These are phyloP conservation scores for Plasmodium blacklocki DNA, from an alignment of 169 alveolate genomes.

Conservation along the genomic window DNA sequence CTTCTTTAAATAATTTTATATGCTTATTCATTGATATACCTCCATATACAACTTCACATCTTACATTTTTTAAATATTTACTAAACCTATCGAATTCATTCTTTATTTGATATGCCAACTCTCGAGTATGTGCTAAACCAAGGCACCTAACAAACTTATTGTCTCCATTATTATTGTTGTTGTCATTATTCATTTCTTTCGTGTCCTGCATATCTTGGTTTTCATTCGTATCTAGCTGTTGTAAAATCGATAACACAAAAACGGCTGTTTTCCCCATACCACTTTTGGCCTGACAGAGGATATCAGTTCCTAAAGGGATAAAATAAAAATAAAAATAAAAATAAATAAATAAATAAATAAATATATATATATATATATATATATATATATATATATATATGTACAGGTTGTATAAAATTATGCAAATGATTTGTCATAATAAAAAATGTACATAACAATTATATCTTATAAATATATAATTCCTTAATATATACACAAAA, in stretches of 20 bases:
- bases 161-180: constrained; percentile 62
- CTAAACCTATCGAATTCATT: constrained; percentile 98
- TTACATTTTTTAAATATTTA: constrained; percentile 94
- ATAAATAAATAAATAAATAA: not conserved
- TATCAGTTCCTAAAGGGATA: constrained; percentile 93
- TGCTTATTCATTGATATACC: constrained; percentile 97
- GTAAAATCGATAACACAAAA: constrained; percentile 97
- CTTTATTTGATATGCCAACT: constrained; percentile 98
- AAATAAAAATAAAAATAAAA: not conserved
- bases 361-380: not conserved
- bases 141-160: constrained; percentile 90
- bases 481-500: no score
- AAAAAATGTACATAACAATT: no score
- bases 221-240: constrained; percentile 94
- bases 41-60: constrained; percentile 98
- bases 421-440: no score
- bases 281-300: constrained; percentile 99
- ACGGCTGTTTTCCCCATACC: constrained; percentile 99
- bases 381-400: not conserved
- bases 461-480: no score
- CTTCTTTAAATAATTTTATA: constrained; percentile 94
- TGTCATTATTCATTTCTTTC: constrained; percentile 70
- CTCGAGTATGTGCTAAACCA: constrained; percentile 99
- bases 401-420: no score
- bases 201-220: constrained; percentile 85